These are phyloP conservation scores for Dalbergia oliveri DNA, from an alignment of 306 rosid species.

Conservation along the genomic window DNA sequence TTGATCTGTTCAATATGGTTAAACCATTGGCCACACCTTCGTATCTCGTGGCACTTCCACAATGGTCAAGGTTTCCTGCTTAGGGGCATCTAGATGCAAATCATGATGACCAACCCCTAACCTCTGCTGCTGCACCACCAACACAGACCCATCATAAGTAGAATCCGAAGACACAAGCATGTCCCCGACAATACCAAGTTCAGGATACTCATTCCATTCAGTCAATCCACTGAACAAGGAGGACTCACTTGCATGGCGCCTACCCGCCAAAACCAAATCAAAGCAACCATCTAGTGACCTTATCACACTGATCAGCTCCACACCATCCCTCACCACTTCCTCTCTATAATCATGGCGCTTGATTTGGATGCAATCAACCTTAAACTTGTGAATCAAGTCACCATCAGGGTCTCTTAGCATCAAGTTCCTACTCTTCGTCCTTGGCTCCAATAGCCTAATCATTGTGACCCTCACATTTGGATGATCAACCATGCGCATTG, in stretches of 20 bases:
- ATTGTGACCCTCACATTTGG: constrained; percentile 51
- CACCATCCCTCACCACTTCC: constrained; percentile 50
- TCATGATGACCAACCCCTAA: background rate
- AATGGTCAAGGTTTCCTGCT: background rate
- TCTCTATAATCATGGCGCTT: constrained; percentile 53
- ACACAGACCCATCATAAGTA: constrained; percentile 47
- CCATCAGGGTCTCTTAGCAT: constrained; percentile 20
- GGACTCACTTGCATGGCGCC: constrained; percentile 56
- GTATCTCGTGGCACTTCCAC: constrained; percentile 28
- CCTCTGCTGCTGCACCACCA: constrained; percentile 70
- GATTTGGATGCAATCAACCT: background rate
- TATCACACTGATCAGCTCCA: constrained; percentile 55
- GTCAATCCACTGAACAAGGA: constrained; percentile 55
- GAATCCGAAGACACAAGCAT: constrained; percentile 59
- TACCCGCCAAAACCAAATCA: constrained; percentile 65
- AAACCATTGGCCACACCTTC: background rate
- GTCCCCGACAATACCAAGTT: constrained; percentile 68
- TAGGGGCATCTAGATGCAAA: background rate
- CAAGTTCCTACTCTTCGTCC: background rate
- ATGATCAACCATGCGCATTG: constrained; percentile 57
- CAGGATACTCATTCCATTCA: constrained; percentile 73
- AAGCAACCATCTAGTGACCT: constrained; percentile 47
- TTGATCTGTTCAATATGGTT: background rate
- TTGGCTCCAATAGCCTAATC: constrained; percentile 35
- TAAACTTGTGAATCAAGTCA: constrained; percentile 50